phyloP scores from a whole-genome alignment of 106 monocot species.

The Phalaenopsis equestris region DNA sequence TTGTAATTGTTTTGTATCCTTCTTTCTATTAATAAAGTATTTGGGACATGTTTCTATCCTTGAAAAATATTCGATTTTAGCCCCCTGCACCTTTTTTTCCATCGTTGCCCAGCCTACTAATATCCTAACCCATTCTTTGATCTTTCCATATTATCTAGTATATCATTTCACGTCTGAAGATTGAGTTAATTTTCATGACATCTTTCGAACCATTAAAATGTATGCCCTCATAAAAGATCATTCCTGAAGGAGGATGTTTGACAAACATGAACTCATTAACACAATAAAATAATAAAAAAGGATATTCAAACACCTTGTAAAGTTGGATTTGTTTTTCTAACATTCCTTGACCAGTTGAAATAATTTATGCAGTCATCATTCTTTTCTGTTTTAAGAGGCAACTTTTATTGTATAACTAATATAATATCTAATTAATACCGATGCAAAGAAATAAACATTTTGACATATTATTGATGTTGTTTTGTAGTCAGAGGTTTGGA shows the following conservation, averaged over 20 bases:
- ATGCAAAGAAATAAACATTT: not conserved
- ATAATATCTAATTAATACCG: not conserved
- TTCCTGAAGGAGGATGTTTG: too few species aligned
- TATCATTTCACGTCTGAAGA: not conserved
- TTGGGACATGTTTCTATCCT: too few species aligned
- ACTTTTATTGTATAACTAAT: not conserved
- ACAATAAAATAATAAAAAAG: not conserved
- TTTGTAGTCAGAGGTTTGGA: conserved; percentile 87
- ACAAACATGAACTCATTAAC: too few species aligned
- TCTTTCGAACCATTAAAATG: not conserved
- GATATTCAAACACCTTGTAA: not conserved
- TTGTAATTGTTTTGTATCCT: too few species aligned
- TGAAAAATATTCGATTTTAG: too few species aligned
- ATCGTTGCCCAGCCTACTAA: too few species aligned
- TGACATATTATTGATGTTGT: not conserved
- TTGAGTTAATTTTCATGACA: not conserved
- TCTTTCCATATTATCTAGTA: too few species aligned
- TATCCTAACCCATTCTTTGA: too few species aligned
- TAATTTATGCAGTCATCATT: not conserved
- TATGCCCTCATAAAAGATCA: not conserved
- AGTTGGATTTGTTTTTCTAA: not conserved
- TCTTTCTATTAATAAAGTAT: too few species aligned
- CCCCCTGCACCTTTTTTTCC: too few species aligned
- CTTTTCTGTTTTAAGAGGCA: not conserved
- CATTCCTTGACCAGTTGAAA: not conserved